phyloP scores from a whole-genome alignment of 768 basidiomycete genomes.

The Crassisporium funariophilum region DNA sequence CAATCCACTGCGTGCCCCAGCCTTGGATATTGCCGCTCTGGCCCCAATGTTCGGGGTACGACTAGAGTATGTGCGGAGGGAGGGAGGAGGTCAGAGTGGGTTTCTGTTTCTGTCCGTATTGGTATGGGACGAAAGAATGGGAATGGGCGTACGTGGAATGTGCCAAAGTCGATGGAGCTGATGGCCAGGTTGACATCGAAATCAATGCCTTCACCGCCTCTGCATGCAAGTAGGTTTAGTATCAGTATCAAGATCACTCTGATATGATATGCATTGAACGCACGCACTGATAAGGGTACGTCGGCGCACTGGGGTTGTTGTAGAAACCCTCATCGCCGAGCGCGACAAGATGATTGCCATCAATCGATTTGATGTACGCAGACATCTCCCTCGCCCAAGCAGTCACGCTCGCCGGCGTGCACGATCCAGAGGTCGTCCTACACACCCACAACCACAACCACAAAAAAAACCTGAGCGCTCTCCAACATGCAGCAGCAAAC shows the following conservation, averaged over 20 bases:
- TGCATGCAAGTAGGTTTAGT: slow-evolving; percentile 23
- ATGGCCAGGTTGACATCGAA: slow-evolving; percentile 63
- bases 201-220: slow-evolving; percentile 60
- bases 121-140: not conserved
- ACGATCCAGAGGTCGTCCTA: slow-evolving; percentile 43
- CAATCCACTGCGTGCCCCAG: slow-evolving; percentile 65
- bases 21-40: slow-evolving; percentile 43
- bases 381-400: slow-evolving; percentile 57
- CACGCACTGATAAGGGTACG: slow-evolving; percentile 59
- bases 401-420: slow-evolving; percentile 54
- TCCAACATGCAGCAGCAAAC: not conserved
- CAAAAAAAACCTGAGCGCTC: too few relatives aligned
- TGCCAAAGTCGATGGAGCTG: slow-evolving; percentile 63
- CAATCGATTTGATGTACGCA: slow-evolving; percentile 64
- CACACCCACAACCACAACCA: too few relatives aligned
- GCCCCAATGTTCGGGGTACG: slow-evolving; percentile 45
- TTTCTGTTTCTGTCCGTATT: not conserved
- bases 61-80: slow-evolving; percentile 21
- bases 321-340: slow-evolving; percentile 70
- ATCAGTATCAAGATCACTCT: not conserved
- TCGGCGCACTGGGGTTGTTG: slow-evolving; percentile 49
- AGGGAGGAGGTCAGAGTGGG: too few relatives aligned
- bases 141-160: slow-evolving; percentile 65
- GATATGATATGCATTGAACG: too few relatives aligned
- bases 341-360: slow-evolving; percentile 61